Evolutionary conservation across 1,284 basidiomycete genomes (phyloP).

Genomic region (Anthracocystis setariae): DNA sequence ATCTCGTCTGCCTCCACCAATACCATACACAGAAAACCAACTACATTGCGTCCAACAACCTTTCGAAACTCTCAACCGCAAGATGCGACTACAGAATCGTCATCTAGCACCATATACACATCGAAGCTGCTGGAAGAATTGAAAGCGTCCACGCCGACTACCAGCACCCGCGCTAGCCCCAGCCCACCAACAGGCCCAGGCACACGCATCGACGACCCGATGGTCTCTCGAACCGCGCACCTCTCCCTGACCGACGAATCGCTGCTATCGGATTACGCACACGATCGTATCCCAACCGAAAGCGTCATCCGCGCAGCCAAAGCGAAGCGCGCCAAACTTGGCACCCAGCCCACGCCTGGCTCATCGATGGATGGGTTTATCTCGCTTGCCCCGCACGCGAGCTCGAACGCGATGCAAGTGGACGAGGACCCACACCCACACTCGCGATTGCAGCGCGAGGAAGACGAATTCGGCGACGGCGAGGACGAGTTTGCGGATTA

Average conservation of each 20-base stretch:
- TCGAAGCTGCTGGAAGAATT: slow-evolving; percentile 40
- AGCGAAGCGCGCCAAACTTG: slow-evolving; percentile 47
- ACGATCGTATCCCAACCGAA: slow-evolving; percentile 51
- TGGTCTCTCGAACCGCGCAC: slow-evolving; percentile 18
- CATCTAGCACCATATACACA: slow-evolving; percentile 18
- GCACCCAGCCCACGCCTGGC: slow-evolving; percentile 14
- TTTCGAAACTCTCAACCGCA: slow-evolving; percentile 4
- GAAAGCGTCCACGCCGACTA: slow-evolving; percentile 29
- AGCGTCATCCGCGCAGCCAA: slow-evolving; percentile 52
- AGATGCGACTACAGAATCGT: not conserved
- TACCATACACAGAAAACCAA: slow-evolving; percentile 8
- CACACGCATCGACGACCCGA: slow-evolving; percentile 25
- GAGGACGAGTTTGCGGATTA: slow-evolving; percentile 63
- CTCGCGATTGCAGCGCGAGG: slow-evolving; percentile 57
- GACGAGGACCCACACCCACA: slow-evolving; percentile 55
- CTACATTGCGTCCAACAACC: slow-evolving; percentile 20
- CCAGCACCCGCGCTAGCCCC: slow-evolving; percentile 21
- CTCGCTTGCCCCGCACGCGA: slow-evolving; percentile 22
- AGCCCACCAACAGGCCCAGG: slow-evolving; percentile 9
- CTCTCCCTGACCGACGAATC: slow-evolving; percentile 5
- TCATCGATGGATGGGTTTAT: slow-evolving; percentile 47
- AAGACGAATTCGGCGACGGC: slow-evolving; percentile 60
- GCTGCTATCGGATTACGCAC: slow-evolving; percentile 24
- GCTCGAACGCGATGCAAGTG: slow-evolving; percentile 10
- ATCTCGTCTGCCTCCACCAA: slow-evolving; percentile 5